Evolutionary conservation across 176 grass and related monocot genomes (phyloP), one percentile per base, ranked within the genome.

Genomic region (Tillandsia fasciculata): DNA sequence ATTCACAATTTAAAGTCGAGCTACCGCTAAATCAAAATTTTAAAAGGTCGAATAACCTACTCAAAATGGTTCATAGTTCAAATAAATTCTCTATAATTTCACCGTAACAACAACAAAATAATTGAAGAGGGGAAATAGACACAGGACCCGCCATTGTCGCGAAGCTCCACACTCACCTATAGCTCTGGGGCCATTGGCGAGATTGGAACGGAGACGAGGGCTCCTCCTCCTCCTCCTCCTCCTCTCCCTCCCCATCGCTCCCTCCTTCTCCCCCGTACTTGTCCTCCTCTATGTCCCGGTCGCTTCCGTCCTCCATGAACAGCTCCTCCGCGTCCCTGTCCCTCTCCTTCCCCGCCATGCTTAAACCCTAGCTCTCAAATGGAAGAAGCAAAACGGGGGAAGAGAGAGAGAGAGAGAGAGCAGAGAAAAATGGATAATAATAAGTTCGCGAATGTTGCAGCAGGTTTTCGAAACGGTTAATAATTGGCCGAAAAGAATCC

Each of bases 141-240:
- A 50, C 64, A 28, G 12, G 51, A 49, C 26, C 51, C 2, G 9
- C 53, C 29, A 17, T 22, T 48, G 20, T 11, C 56, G 47, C 42
- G 20, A 18, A 75, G 69, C 66, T 13, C 7, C 24, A 66, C 64
- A 48, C 64, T 28, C 18, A 96, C 91, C 81, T 70, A 81, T 91
- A 96, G 61, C 87, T 96, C 77, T 77, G 84, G 29, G 91, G 91
- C 91, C 91, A 91, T 52, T 91, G 74, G 10, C 42, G 77, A 1
- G 91, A 91, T 56, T 76, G 49, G 77, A 96, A 91, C 20, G 87
- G 69, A 76, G 72, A 75, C 17, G 82, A 53, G 11, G 66, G 74
- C 0, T 81, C 84, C 51, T 72, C 66, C 15, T 73, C 86, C 2
- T 68, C 80, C 24, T 50, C 49, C 1, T 77, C 70, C 8, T 66